A percentile compares a stretch with the other conserved stretches of the same genome.
Evolutionary conservation across 2,329 filamentous ascomycete genomes (phyloP).

Genomic region (Fusarium subtropicale): DNA sequence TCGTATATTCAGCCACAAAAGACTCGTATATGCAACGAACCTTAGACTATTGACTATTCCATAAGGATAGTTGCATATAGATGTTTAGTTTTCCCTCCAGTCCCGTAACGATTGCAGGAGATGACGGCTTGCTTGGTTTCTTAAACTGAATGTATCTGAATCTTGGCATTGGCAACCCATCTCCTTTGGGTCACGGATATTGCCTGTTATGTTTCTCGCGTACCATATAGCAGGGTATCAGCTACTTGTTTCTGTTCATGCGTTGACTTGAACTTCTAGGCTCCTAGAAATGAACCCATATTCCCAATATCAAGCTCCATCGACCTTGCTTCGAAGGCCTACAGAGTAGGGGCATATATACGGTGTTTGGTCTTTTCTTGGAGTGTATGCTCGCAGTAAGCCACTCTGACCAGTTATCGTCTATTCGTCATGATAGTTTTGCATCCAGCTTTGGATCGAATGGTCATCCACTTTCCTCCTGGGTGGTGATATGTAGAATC

Average conservation of each 20-base stretch:
- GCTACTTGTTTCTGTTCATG: background rate
- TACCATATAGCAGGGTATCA: background rate
- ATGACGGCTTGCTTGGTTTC: background rate
- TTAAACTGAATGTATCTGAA: background rate
- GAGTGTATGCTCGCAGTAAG: background rate
- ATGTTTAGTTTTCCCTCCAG: background rate
- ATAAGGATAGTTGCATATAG: background rate
- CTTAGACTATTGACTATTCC: background rate
- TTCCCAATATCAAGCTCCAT: background rate
- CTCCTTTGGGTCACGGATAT: too few species aligned
- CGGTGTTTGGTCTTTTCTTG: background rate
- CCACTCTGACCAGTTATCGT: background rate
- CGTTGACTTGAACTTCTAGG: background rate
- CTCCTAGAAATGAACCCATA: too few species aligned
- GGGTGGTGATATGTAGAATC: background rate
- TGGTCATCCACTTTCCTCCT: background rate
- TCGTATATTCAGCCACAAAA: background rate
- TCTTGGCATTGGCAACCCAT: background rate
- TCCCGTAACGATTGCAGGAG: background rate
- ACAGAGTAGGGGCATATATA: rapidly evolving
- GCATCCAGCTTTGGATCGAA: background rate
- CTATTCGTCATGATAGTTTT: background rate
- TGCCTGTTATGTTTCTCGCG: background rate
- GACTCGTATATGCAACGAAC: background rate
- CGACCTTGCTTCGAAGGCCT: background rate